Base-by-base conservation (phyloP, 1,284 basidiomycete species). In the Cystobasidium pallidum region DNA sequence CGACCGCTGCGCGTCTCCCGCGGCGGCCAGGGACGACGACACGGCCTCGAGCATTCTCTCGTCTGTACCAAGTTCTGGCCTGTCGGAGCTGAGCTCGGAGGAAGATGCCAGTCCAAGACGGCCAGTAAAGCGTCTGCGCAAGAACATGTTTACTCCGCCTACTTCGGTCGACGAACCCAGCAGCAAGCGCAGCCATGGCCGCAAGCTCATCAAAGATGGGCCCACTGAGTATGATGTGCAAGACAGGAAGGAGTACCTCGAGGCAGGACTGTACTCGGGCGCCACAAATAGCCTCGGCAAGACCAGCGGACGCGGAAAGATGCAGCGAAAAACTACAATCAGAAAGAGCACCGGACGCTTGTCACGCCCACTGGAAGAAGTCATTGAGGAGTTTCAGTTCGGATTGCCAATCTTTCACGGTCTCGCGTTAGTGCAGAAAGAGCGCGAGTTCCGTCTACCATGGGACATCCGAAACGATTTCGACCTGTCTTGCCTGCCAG, bases 401-500 rank as follows among this genome's bases (percentile, higher is more conserved):
- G 63, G 49, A 10, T 30, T 77, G 19, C 76, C 76, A 26, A 59
- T 74, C 3, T 73, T 75, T 39, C 61, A 71, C 47, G 76, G 71
- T 24, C 51, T 62, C 43, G 39, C 49, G 7, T 45, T 81, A 55
- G 78, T 82, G 64, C 76, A 78, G 7, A 54, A 78, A 36, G 75
- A 80, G 62, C 76, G 76, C 26, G 80, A 81, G 17, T 83, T 83
- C 59, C 70, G 75, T 3, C 76, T 83, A 8, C 81, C 82, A 0
- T 81, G 76, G 73, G 77, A 82, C 66, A 81, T 82, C 30, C 63
- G 79, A 21, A 77, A 77, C 66, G 81, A 81, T 67, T 78, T 76
- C 58, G 77, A 81, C 65, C 62, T 57, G 49, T 66, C 68, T 17
- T 34, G 45, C 2, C 43, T 62, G n/a, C 54, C 59, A 52, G 66